Conservation (phyloP, 768 basidiomycete species). For the Tricholoma terreum region DNA sequence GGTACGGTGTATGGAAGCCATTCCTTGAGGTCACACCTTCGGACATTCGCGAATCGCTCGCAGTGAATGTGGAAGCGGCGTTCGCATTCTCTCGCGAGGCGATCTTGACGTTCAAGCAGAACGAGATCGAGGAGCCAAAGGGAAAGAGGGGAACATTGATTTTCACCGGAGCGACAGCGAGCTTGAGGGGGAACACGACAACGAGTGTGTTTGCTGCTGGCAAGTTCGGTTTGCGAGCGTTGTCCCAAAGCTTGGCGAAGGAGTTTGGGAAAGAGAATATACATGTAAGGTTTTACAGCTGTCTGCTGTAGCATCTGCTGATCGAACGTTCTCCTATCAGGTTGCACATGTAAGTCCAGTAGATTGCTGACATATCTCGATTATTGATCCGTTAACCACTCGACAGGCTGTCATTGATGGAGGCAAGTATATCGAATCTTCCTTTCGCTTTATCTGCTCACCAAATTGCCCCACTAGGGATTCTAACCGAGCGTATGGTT, state of each 20-base stretch:
- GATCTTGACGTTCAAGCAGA: conserved; percentile 58
- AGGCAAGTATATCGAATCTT: conserved; percentile 24
- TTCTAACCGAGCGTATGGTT: conserved; percentile 31
- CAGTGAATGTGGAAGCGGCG: conserved; percentile 53
- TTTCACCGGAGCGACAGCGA: conserved; percentile 74
- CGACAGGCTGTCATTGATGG: conserved; percentile 69
- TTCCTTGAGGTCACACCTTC: conserved; percentile 63
- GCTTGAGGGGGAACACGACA: conserved; percentile 54
- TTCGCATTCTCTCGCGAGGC: conserved; percentile 64
- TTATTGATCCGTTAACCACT: background rate
- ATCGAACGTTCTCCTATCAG: conserved; percentile 24
- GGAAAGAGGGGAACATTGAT: conserved; percentile 63
- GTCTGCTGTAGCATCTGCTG: background rate
- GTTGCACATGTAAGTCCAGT: conserved; percentile 58
- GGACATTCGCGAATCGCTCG: conserved; percentile 48
- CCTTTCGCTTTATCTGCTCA: background rate
- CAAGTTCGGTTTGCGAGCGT: conserved; percentile 59
- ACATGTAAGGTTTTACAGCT: conserved; percentile 42
- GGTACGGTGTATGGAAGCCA: conserved; percentile 55
- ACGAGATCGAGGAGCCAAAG: conserved; percentile 42
- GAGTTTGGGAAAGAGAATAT: conserved; percentile 75
- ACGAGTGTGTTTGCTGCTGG: conserved; percentile 65
- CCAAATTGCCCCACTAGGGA: conserved; percentile 22
- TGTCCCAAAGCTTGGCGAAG: conserved; percentile 70
- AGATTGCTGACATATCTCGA: background rate